Conservation (phyloP, 2,329 filamentous ascomycete species). For the Colletotrichum sp. region DNA sequence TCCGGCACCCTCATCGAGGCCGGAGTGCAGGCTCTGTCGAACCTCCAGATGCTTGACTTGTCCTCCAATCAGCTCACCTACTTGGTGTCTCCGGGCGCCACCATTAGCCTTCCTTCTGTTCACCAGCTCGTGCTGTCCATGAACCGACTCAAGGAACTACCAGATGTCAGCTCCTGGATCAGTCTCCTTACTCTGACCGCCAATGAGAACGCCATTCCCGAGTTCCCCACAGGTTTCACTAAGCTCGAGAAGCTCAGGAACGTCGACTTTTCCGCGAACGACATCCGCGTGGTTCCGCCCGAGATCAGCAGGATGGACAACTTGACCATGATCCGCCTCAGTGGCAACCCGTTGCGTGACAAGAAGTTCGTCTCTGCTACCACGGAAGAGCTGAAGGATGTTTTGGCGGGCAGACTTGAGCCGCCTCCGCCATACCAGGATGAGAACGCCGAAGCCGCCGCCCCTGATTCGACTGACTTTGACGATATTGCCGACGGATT, state of each 20-base stretch:
- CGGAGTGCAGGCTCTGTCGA: conserved; percentile 60
- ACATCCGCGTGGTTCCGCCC: conserved; percentile 77
- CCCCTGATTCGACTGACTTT: conserved; percentile 31
- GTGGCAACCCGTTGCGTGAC: conserved; percentile 89
- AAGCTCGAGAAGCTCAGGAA: conserved; percentile 72
- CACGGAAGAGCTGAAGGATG: conserved; percentile 81
- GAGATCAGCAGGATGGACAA: conserved; percentile 81
- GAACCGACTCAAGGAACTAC: conserved; percentile 78
- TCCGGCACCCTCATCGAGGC: conserved; percentile 73
- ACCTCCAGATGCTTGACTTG: conserved; percentile 78
- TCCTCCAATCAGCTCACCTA: conserved; percentile 75
- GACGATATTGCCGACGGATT: conserved; percentile 32
- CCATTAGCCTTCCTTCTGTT: conserved; percentile 71
- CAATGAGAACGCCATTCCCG: conserved; percentile 80
- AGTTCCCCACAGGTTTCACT: conserved; percentile 79
- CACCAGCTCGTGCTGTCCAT: conserved; percentile 78
- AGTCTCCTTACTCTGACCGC: conserved; percentile 75
- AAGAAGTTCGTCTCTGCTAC: conserved; percentile 83
- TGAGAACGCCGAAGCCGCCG: not conserved
- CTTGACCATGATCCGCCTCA: conserved; percentile 76
- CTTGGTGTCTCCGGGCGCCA: conserved; percentile 46
- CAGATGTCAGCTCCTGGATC: conserved; percentile 76
- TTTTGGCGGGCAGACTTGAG: conserved; percentile 70
- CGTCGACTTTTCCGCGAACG: conserved; percentile 85
- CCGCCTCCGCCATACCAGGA: conserved; percentile 53